phyloP scores from a whole-genome alignment of 129 eudicot species.

The Helichrysum umbraculigerum region DNA sequence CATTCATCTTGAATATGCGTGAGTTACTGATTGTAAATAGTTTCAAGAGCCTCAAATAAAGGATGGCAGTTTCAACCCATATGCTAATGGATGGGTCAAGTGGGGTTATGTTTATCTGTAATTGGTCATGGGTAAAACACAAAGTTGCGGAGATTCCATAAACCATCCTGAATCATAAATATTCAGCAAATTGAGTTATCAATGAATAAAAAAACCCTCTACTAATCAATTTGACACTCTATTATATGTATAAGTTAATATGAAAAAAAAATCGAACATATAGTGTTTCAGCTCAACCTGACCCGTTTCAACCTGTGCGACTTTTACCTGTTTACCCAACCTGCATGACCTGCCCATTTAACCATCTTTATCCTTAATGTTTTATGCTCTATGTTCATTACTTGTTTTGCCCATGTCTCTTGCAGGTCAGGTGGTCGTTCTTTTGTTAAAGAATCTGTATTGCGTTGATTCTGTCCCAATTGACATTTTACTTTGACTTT shows the following conservation, averaged over 20 bases:
- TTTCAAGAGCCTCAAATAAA: constrained; percentile 9
- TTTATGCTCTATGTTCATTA: constrained; percentile 1
- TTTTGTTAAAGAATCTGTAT: constrained; percentile 71
- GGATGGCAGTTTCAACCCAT: background rate
- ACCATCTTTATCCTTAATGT: background rate
- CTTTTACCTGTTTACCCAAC: background rate
- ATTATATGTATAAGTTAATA: background rate
- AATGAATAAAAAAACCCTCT: background rate
- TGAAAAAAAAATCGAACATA: background rate
- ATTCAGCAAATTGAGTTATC: background rate
- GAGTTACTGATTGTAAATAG: constrained; percentile 38
- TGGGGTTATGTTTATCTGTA: background rate
- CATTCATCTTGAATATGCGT: constrained; percentile 86
- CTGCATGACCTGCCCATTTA: background rate
- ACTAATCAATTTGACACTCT: background rate
- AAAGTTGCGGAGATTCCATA: background rate
- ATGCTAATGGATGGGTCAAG: background rate
- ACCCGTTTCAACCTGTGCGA: background rate
- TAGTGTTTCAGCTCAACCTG: background rate
- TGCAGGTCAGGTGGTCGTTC: constrained; percentile 86
- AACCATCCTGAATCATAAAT: background rate
- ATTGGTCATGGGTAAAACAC: background rate
- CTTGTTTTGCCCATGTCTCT: constrained; percentile 13
- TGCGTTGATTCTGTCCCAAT: constrained; percentile 46
- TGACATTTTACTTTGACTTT: constrained; percentile 8